Base-by-base conservation (phyloP, 148 eudicot genomes). In the Nepenthes gracilis region DNA sequence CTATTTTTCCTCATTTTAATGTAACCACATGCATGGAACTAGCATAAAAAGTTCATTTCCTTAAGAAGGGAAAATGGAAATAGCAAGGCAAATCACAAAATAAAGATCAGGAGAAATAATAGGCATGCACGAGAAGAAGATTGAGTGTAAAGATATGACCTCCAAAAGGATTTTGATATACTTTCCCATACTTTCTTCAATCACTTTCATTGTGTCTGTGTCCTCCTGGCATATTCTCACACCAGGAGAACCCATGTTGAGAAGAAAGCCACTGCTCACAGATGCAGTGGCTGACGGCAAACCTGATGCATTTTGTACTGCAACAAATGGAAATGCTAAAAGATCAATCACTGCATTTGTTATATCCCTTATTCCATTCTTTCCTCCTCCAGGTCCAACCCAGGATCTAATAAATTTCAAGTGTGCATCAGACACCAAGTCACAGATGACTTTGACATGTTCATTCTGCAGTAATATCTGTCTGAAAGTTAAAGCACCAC, bases 281-380 rank as follows among this genome's bases (percentile, higher is more conserved):
- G 99, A 94, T 75, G 99, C 95, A 66, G 86, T 87, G 51, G 99
- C 78, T 63, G 97, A 79, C 11, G 90, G 85, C 75, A 80, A 73
- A 65, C 84, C 78, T 59, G 86, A 77, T 64, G 80, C 82, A 77
- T 70, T 86, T 69, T 89, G 97, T 53, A 78, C 74, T 14, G 97
- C 99, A 55, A 94, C 99, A 76, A 89, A 89, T 66, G 99, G 99
- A 70, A 94, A 94, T 61, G 97, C 99, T 70, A 94, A 73, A 48
- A 89, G 78, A 71, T 94, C 95, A 74, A 94, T 77, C 53, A 83
- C 92, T 5, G 80, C 83, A 83, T 89, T 84, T 70, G 84, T 77
- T 40, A 72, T 66, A 67, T 86, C 90, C 65, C 79, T 79, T 43
- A 75, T 76, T 51, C 99, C 99, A 55, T 47, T 68, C 64, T 77